These are phyloP conservation scores for Achaetomiella virescens DNA, from an alignment of 495 filamentous ascomycete genomes.

Conservation along the genomic window DNA sequence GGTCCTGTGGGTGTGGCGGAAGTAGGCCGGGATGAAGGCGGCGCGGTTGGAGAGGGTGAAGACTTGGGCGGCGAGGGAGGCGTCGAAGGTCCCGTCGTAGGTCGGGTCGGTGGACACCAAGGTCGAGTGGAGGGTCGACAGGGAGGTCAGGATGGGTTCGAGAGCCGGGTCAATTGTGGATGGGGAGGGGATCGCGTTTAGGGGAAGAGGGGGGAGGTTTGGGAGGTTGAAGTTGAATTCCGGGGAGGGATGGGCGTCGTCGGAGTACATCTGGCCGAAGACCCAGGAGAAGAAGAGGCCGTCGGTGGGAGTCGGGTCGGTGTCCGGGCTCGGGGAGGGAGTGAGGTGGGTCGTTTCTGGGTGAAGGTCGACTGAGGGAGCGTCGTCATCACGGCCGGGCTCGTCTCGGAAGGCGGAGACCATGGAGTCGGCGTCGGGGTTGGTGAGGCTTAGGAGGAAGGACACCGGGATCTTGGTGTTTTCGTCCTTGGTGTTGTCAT, in stretches of 20 bases:
- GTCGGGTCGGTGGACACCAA: not conserved
- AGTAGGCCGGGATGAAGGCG: conserved; percentile 9
- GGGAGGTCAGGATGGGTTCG: not conserved
- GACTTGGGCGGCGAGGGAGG: conserved; percentile 24
- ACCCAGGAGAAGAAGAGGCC: not conserved
- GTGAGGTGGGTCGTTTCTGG: not conserved
- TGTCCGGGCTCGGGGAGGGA: too few species aligned
- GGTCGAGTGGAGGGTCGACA: not conserved
- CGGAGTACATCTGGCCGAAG: not conserved
- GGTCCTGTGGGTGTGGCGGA: conserved; percentile 9
- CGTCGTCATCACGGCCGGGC: not conserved
- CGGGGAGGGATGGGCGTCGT: not conserved
- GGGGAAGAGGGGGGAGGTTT: not conserved
- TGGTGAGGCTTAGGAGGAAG: conserved; percentile 13
- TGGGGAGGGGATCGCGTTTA: not conserved
- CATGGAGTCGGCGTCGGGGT: conserved; percentile 16
- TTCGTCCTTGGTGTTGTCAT: not conserved
- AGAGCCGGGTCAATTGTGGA: not conserved
- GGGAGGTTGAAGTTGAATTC: not conserved
- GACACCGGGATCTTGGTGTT: conserved; percentile 9
- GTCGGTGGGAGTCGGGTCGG: not conserved
- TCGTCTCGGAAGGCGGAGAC: not conserved
- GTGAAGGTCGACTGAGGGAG: not conserved
- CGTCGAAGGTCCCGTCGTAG: conserved; percentile 16
- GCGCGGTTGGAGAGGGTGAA: conserved; percentile 18